Evolutionary conservation across 2,329 filamentous ascomycete genomes (phyloP).

Genomic region (Fusarium brevicatenulatum): DNA sequence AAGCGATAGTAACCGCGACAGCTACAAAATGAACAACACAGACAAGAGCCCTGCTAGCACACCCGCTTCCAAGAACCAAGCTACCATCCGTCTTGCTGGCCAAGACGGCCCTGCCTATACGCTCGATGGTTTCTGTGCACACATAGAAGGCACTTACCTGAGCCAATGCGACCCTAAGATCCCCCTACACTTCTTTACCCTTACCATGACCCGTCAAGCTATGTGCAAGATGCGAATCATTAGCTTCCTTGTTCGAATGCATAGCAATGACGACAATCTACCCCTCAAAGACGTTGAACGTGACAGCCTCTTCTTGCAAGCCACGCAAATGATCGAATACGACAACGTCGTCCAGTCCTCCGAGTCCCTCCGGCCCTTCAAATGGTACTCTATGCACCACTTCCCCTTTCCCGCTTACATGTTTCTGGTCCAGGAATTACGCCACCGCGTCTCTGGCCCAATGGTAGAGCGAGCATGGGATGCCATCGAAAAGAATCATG

Average conservation of each 20-base stretch:
- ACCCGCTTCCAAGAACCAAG: constrained; percentile 37
- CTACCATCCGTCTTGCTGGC: constrained; percentile 59
- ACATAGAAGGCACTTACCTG: constrained; percentile 67
- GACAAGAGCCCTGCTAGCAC: constrained; percentile 43
- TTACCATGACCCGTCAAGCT: constrained; percentile 65
- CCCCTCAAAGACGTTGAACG: constrained; percentile 59
- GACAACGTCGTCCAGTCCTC: constrained; percentile 66
- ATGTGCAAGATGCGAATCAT: constrained; percentile 67
- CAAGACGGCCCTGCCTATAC: constrained; percentile 61
- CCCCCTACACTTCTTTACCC: constrained; percentile 67
- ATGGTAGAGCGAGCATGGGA: constrained; percentile 69
- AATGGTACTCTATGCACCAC: constrained; percentile 69
- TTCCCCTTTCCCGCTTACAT: constrained; percentile 71
- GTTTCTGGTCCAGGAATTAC: constrained; percentile 67
- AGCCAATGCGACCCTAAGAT: constrained; percentile 67
- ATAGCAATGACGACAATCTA: constrained; percentile 50
- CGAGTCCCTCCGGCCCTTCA: constrained; percentile 62
- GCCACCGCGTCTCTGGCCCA: constrained; percentile 61
- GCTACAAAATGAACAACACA: constrained; percentile 44
- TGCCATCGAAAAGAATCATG: constrained; percentile 65
- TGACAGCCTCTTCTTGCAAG: constrained; percentile 63
- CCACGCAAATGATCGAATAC: constrained; percentile 68
- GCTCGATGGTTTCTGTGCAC: constrained; percentile 63
- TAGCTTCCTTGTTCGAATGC: constrained; percentile 62
- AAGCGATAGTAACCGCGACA: constrained; percentile 56